Percentiles rank a stretch among this genome's conserved stretches.
Evolutionary conservation across 2,329 filamentous ascomycete species (phyloP).

Genomic region (Aspergillus thermomutatus): DNA sequence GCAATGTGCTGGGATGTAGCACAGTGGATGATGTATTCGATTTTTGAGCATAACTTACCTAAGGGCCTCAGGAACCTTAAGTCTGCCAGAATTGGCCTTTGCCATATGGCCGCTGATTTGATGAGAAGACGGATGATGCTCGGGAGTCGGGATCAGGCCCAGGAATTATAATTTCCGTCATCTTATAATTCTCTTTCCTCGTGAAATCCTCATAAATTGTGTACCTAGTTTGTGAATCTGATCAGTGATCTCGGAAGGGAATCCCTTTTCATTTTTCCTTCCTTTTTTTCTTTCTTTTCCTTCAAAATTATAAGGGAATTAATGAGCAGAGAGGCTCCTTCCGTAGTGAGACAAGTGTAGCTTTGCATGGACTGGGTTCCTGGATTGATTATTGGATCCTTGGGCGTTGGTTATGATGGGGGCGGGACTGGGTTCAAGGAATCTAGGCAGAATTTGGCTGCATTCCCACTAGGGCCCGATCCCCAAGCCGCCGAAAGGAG

Average conservation of each 20-base stretch:
- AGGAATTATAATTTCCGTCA: too few relatives aligned
- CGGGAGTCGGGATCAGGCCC: too few relatives aligned
- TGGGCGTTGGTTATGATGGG: not conserved
- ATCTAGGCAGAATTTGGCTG: constrained; percentile 1
- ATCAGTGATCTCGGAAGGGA: not conserved
- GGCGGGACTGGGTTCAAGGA: not conserved
- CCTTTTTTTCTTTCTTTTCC: not conserved
- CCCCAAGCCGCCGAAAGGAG: not conserved
- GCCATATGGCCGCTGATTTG: too few relatives aligned
- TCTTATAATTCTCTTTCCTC: too few relatives aligned
- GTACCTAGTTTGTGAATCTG: too few relatives aligned
- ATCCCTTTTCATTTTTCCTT: too few relatives aligned
- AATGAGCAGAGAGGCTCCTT: not conserved
- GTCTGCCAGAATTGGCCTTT: too few relatives aligned
- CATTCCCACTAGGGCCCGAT: constrained; percentile 23
- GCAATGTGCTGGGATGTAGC: not conserved
- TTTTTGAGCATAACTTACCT: too few relatives aligned
- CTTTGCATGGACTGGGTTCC: not conserved
- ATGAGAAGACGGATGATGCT: too few relatives aligned
- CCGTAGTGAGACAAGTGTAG: not conserved
- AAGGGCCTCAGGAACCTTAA: too few relatives aligned
- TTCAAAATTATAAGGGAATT: not conserved
- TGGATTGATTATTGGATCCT: not conserved
- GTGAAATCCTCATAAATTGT: too few relatives aligned
- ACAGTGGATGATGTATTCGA: too few relatives aligned